phyloP scores from a whole-genome alignment of 257 asterid genomes.

The Ilex asprella region DNA sequence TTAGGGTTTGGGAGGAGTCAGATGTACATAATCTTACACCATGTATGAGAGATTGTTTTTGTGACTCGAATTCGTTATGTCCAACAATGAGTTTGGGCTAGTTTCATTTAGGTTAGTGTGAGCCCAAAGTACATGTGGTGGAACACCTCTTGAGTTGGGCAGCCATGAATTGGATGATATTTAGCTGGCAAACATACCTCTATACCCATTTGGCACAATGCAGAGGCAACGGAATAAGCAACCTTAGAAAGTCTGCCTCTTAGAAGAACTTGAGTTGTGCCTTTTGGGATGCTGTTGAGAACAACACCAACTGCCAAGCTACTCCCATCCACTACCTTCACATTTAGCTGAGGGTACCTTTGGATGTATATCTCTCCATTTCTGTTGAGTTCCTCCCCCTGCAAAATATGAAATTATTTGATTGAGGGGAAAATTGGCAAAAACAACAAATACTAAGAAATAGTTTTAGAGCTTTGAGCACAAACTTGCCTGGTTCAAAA shows the following conservation, averaged over 20 bases:
- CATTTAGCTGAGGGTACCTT: slow-evolving; percentile 16
- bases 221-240: slow-evolving; percentile 18
- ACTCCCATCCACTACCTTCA: slow-evolving; percentile 22
- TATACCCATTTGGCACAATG: slow-evolving; percentile 20
- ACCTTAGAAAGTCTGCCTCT: slow-evolving; percentile 18
- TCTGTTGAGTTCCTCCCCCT: slow-evolving; percentile 20
- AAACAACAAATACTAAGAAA: no score
- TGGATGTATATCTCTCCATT: slow-evolving; percentile 18
- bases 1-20: no score
- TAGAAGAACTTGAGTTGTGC: slow-evolving; percentile 18
- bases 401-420: no score
- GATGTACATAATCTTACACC: background rate
- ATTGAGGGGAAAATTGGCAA: no score
- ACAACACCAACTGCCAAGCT: slow-evolving; percentile 28
- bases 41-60: no score
- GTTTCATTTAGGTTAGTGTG: no score
- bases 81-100: no score
- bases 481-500: slow-evolving; percentile 55
- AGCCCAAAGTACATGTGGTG: no score
- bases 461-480: no score
- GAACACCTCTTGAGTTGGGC: no score
- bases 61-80: no score
- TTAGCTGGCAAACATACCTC: background rate
- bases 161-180: no score
- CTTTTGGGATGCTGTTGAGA: slow-evolving; percentile 22